These are phyloP conservation scores for Fusarium lateritium DNA, from an alignment of 2,329 filamentous ascomycete species.

Conservation along the genomic window DNA sequence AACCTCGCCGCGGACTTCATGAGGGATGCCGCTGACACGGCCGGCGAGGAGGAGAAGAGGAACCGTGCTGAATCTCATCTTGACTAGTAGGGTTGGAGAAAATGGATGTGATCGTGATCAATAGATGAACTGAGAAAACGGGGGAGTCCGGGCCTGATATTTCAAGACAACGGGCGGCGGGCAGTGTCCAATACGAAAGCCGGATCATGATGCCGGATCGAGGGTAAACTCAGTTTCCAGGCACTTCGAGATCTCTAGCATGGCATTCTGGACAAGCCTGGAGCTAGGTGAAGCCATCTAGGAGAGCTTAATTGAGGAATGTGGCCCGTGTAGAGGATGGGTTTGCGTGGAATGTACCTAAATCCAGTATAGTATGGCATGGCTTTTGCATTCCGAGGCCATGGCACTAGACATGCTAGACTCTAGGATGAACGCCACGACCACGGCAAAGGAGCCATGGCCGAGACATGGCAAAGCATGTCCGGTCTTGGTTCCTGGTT, in stretches of 20 bases:
- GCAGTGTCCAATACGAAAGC: background rate
- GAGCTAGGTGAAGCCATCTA: constrained; percentile 33
- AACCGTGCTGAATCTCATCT: constrained; percentile 45
- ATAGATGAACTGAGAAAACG: background rate
- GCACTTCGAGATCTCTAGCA: constrained; percentile 28
- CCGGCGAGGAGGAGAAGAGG: constrained; percentile 35
- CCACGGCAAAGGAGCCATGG: constrained; percentile 16
- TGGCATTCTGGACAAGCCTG: constrained; percentile 37
- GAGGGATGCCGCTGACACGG: constrained; percentile 33
- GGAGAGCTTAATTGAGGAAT: constrained; percentile 36
- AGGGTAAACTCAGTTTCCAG: constrained; percentile 22
- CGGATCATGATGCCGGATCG: constrained; percentile 27
- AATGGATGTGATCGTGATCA: constrained; percentile 1
- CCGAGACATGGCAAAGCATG: constrained; percentile 8
- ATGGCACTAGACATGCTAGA: constrained; percentile 21
- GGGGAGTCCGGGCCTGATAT: constrained; percentile 29
- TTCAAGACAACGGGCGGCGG: constrained; percentile 31
- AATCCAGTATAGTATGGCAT: constrained; percentile 30
- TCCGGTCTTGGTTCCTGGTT: constrained; percentile 34
- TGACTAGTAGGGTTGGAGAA: constrained; percentile 1
- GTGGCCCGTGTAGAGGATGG: constrained; percentile 24
- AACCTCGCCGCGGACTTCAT: constrained; percentile 19
- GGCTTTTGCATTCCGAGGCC: constrained; percentile 33
- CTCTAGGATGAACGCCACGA: constrained; percentile 20
- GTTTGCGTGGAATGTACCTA: constrained; percentile 38